Conservation (phyloP, 768 basidiomycete genomes). For the Auricularia sp. region DNA sequence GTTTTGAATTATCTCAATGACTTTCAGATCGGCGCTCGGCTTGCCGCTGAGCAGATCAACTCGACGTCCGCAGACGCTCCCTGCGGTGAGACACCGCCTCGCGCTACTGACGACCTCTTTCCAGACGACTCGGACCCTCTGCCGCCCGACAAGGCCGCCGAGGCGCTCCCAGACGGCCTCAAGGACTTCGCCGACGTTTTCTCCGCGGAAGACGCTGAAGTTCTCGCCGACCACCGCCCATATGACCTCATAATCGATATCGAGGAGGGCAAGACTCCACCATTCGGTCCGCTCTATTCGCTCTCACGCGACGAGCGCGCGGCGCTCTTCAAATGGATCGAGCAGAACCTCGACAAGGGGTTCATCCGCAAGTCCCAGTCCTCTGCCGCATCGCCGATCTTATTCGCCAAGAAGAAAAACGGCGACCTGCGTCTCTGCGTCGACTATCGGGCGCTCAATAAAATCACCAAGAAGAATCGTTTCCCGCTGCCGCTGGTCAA, state of each 20-base stretch:
- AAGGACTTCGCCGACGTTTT: not conserved
- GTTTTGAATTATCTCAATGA: too few relatives aligned
- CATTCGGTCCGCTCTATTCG: constrained; percentile 12
- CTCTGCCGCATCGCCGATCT: constrained; percentile 15
- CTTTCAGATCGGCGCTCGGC: too few relatives aligned
- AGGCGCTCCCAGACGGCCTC: not conserved
- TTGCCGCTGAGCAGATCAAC: too few relatives aligned
- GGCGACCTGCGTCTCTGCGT: constrained; percentile 21
- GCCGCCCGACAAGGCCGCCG: too few relatives aligned
- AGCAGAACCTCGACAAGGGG: constrained; percentile 16
- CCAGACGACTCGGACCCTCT: too few relatives aligned
- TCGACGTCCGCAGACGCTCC: too few relatives aligned
- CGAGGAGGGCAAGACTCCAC: constrained; percentile 8
- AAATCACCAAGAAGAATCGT: constrained; percentile 22
- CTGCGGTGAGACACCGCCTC: too few relatives aligned
- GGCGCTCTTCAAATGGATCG: constrained; percentile 10
- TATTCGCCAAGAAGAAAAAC: constrained; percentile 24
- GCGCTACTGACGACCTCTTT: too few relatives aligned
- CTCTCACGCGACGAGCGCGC: constrained; percentile 12
- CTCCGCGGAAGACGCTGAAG: not conserved
- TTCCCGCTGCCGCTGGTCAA: constrained; percentile 26
- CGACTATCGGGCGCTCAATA: constrained; percentile 24
- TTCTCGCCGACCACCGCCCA: not conserved
- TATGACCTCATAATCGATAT: not conserved
- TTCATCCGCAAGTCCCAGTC: constrained; percentile 15